Evolutionary conservation across 2,329 filamentous ascomycete species (phyloP), one percentile per base, ranked within the genome.

Genomic region (Polytolypa hystricis): DNA sequence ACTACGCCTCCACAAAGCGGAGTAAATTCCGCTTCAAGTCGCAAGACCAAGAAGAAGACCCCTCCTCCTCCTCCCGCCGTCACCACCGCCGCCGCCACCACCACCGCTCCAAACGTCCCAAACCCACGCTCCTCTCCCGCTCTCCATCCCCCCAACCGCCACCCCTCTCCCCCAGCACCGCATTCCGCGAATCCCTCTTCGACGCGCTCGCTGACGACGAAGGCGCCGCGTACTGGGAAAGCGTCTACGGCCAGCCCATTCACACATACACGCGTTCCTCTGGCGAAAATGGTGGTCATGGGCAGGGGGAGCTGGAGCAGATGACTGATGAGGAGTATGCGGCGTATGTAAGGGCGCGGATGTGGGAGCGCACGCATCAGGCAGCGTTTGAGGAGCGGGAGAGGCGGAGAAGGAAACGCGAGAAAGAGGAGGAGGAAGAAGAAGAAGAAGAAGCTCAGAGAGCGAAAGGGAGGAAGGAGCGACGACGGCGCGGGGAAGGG

Each of bases 191-290:
- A 58, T 94, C 86, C 1, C 77, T 98, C 4, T 96, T 96, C 62
- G 91, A 98, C 58, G 91, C 91, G 20, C 80, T 98, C 60, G 89
- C 86, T 25, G 91, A 98, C 59, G 89, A 96, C 54, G 91, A 98
- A 62, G 91, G 89, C 31, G 91, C 91, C 2, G 74, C 78, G 5
- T 98, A 91, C 64, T 98, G 91, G 91, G 81, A 95, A 57, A 76
- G 77, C 11, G 84, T 98, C n/a, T 98, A 96, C 60, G 87, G 86
- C 1, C 89, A 96, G 56, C 89, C 91, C 0, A 81, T 96, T 33
- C 86, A 95, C 59, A 74, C 77, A 5, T 95, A 93, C 55, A 56
- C 74, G 0, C 67, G 72, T 17, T 67, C 69, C 0, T 59, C 63
- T 29, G 52, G 53, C 1, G 48, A 59, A 45, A 51, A 66, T 53